These are phyloP conservation scores for Solidago caesia DNA, from an alignment of 129 eudicot genomes.

Conservation along the genomic window DNA sequence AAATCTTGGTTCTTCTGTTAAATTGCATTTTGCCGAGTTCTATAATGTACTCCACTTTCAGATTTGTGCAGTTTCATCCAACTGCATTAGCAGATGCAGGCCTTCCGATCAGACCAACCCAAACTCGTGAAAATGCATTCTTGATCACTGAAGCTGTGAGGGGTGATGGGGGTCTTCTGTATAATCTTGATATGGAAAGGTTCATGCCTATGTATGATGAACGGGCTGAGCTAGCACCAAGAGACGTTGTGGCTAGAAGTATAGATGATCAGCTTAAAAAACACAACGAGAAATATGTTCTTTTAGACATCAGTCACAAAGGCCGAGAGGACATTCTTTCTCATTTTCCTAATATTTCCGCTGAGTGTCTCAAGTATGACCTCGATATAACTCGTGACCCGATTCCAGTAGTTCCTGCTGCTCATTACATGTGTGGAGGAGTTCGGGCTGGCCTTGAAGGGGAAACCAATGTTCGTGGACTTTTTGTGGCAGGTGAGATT, in stretches of 20 bases:
- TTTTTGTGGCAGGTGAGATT: constrained; percentile 76
- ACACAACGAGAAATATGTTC: constrained; percentile 75
- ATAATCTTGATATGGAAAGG: constrained; percentile 75
- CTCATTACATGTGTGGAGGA: constrained; percentile 99
- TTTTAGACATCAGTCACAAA: constrained; percentile 87
- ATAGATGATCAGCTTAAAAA: constrained; percentile 94
- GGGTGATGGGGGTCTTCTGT: constrained; percentile 93
- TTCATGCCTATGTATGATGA: constrained; percentile 92
- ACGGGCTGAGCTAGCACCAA: constrained; percentile 95
- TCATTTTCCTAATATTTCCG: constrained; percentile 93
- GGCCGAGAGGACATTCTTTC: constrained; percentile 68
- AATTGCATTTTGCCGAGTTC: neutral
- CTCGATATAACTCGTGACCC: constrained; percentile 85
- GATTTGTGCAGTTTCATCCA: constrained; percentile 99
- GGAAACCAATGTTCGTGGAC: constrained; percentile 84
- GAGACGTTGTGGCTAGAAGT: constrained; percentile 95
- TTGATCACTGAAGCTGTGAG: constrained; percentile 95
- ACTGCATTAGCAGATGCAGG: constrained; percentile 97
- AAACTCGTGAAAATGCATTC: constrained; percentile 76
- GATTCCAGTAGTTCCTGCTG: constrained; percentile 99
- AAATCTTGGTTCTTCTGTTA: neutral
- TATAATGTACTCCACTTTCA: constrained; percentile 29
- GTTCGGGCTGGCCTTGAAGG: constrained; percentile 97
- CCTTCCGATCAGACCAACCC: constrained; percentile 59
- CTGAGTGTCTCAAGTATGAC: constrained; percentile 79